Conservation (phyloP, 2,329 filamentous ascomycete species). For the Xylariomycetidae sp. region DNA sequence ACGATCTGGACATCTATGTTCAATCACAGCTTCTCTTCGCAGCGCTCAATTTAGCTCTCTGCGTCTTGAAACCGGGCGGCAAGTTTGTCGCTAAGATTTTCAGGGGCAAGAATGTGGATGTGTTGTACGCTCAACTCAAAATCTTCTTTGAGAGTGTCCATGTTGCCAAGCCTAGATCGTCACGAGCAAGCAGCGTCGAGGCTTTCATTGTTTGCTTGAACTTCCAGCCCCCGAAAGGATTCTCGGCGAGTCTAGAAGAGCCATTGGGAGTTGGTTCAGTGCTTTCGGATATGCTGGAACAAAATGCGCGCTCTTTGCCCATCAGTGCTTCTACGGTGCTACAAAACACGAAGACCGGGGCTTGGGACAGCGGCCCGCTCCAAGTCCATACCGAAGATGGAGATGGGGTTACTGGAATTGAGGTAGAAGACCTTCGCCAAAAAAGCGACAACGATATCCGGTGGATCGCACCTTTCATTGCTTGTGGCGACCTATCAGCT, state of each 20-base stretch:
- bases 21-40: constrained; percentile 94
- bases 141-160: constrained; percentile 83
- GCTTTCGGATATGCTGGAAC: constrained; percentile 45
- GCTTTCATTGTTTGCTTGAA: constrained; percentile 94
- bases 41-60: constrained; percentile 87
- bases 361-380: constrained; percentile 34
- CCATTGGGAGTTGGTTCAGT: constrained; percentile 63
- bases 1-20: constrained; percentile 97
- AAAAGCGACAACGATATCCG: constrained; percentile 41
- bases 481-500: constrained; percentile 91
- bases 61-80: constrained; percentile 85
- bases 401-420: constrained; percentile 40
- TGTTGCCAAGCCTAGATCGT: constrained; percentile 90
- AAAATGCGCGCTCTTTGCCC: constrained; percentile 35
- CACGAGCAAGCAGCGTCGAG: constrained; percentile 92
- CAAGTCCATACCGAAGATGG: constrained; percentile 14
- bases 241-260: constrained; percentile 69
- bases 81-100: constrained; percentile 99
- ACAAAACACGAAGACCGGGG: constrained; percentile 40
- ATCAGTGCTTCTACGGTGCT: constrained; percentile 36
- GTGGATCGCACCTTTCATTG: constrained; percentile 94
- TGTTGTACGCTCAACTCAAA: constrained; percentile 90
- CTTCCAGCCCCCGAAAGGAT: constrained; percentile 74
- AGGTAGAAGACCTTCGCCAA: constrained; percentile 43
- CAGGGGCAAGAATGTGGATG: constrained; percentile 87